Percentiles rank a stretch among this genome's conserved stretches.
Conservation (phyloP, 2,329 filamentous ascomycete species). For the Cercospora berteroae region DNA sequence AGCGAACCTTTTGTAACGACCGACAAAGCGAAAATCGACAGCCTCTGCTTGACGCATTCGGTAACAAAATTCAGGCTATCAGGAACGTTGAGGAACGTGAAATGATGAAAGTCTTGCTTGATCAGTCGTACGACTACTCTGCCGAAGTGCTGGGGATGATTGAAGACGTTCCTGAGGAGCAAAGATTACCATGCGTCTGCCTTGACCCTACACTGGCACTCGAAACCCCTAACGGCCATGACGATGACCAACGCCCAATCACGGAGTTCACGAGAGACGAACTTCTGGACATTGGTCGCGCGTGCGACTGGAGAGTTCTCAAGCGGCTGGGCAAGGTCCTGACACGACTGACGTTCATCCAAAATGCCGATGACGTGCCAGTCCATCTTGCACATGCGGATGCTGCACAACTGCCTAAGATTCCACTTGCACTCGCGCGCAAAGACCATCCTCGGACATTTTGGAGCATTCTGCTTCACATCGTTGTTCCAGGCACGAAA, state of each 20-base stretch:
- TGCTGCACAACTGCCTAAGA: conserved; percentile 5
- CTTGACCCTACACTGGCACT: conserved; percentile 17
- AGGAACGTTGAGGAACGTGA: background rate
- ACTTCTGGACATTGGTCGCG: conserved; percentile 17
- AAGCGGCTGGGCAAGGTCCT: conserved; percentile 14
- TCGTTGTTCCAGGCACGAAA: conserved; percentile 22
- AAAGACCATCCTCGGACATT: conserved; percentile 14
- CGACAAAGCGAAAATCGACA: conserved; percentile 10
- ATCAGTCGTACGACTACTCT: conserved; percentile 20
- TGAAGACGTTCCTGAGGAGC: conserved; percentile 6
- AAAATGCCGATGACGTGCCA: conserved; percentile 11
- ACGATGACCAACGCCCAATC: conserved; percentile 12
- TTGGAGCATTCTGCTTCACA: conserved; percentile 20
- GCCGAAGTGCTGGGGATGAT: conserved; percentile 18
- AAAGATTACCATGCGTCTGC: conserved; percentile 18
- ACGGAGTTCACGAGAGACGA: conserved; percentile 19
- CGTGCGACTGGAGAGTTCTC: conserved; percentile 17
- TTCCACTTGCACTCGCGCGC: conserved; percentile 15
- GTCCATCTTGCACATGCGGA: conserved; percentile 11
- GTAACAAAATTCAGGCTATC: conserved; percentile 12
- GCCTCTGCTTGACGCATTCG: conserved; percentile 17
- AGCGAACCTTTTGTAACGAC: conserved; percentile 20
- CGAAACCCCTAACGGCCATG: background rate
- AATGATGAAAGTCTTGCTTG: conserved; percentile 20
- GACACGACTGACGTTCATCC: conserved; percentile 18